Evolutionary conservation across 257 asterid genomes (phyloP).

Genomic region (Ligustrum vulgare): DNA sequence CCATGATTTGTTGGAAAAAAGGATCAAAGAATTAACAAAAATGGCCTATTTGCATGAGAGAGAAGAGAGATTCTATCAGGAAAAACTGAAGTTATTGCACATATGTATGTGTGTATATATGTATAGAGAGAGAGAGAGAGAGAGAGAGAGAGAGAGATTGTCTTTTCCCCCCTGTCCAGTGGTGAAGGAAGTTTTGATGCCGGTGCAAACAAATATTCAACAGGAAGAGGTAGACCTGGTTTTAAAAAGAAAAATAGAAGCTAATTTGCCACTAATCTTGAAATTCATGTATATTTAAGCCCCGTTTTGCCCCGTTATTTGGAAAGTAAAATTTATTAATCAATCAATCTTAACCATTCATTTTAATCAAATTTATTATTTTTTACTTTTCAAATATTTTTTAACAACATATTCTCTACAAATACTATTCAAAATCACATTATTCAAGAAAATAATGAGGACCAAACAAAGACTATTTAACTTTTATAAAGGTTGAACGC

Average conservation of each 20-base stretch:
- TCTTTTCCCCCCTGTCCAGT: conserved; percentile 26
- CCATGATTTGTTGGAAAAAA: conserved; percentile 49
- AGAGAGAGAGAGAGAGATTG: conserved; percentile 7
- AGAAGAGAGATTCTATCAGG: conserved; percentile 40
- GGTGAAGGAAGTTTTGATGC: conserved; percentile 22
- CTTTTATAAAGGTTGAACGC: too few species aligned
- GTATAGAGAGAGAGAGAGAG: conserved; percentile 1
- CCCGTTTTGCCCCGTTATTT: too few species aligned
- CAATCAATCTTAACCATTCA: too few species aligned
- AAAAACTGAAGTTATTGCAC: conserved; percentile 48
- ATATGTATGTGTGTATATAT: background rate
- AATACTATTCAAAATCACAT: too few species aligned
- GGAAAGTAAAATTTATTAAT: too few species aligned
- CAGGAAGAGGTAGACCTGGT: conserved; percentile 25
- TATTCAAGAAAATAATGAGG: too few species aligned
- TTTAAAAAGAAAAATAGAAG: conserved; percentile 4
- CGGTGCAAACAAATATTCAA: conserved; percentile 28
- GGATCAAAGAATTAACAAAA: conserved; percentile 41
- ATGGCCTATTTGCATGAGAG: conserved; percentile 63
- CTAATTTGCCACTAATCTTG: too few species aligned
- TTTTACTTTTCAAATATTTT: too few species aligned
- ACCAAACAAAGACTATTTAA: too few species aligned
- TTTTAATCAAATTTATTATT: too few species aligned
- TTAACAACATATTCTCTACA: too few species aligned
- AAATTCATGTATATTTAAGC: too few species aligned